Evolutionary conservation across 1,284 basidiomycete genomes (phyloP).

Genomic region (Pulveroboletus sp.): DNA sequence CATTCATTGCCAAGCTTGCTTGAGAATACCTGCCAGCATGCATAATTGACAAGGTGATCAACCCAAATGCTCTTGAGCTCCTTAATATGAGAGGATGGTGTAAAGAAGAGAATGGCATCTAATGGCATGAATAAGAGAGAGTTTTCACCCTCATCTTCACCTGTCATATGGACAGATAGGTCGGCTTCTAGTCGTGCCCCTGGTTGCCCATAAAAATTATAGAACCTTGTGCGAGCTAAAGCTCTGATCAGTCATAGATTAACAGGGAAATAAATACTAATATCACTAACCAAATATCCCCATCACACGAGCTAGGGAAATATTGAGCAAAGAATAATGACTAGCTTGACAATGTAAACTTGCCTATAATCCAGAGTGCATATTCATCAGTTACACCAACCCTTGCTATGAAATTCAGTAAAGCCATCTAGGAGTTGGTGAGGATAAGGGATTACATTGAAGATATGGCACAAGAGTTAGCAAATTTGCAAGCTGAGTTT

Average conservation of each 20-base stretch:
- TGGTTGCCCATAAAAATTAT: conserved; percentile 1
- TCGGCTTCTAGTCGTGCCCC: not conserved
- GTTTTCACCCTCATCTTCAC: no score
- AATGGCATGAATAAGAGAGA: not conserved
- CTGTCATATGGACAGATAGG: not conserved
- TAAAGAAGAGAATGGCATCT: not conserved
- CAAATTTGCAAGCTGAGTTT: not conserved
- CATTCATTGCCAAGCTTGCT: not conserved
- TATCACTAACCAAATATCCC: not conserved
- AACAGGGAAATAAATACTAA: not conserved
- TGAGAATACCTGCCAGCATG: not conserved
- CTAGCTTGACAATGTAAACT: not conserved
- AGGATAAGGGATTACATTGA: not conserved
- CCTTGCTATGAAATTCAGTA: not conserved
- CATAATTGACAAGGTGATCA: not conserved
- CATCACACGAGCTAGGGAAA: not conserved
- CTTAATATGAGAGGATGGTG: not conserved
- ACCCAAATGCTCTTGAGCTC: not conserved
- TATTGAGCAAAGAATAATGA: not conserved
- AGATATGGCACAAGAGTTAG: not conserved
- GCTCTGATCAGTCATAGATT: not conserved
- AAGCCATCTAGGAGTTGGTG: not conserved
- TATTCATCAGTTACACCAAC: not conserved
- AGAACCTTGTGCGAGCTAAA: not conserved
- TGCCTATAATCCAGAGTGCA: not conserved